Evolutionary conservation across 1,139 yeast species (phyloP).

Genomic region (Sugiyamaella grinbergsii): DNA sequence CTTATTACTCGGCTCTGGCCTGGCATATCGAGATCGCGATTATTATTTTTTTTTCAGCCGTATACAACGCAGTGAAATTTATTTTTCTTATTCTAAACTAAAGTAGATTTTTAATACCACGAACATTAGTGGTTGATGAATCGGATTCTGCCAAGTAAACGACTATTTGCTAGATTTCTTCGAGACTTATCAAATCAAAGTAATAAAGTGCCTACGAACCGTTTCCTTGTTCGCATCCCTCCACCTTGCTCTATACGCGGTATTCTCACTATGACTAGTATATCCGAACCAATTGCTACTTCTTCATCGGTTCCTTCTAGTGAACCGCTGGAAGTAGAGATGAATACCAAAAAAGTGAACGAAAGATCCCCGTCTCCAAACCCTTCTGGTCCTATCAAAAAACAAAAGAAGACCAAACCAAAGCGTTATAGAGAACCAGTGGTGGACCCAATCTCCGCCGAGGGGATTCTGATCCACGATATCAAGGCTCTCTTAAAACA

Average conservation of each 20-base stretch:
- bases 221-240: not conserved
- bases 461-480: constrained; percentile 78
- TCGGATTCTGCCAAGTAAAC: not conserved
- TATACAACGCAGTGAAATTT: not conserved
- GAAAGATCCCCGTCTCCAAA: constrained; percentile 14
- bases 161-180: not conserved
- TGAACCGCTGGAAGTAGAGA: not conserved
- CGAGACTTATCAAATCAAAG: not conserved
- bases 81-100: not conserved
- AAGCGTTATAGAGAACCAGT: constrained; percentile 61
- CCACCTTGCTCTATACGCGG: not conserved
- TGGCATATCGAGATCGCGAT: no score
- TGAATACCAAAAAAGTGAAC: not conserved
- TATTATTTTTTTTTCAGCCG: constrained; percentile 4
- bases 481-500: constrained; percentile 59
- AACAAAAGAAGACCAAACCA: constrained; percentile 41
- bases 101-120: constrained; percentile 3
- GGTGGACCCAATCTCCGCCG: constrained; percentile 75
- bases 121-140: constrained; percentile 9
- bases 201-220: not conserved
- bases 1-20: not conserved
- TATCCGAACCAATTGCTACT: not conserved
- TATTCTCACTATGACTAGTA: constrained; percentile 15
- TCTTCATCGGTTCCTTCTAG: not conserved
- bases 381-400: constrained; percentile 3